These are phyloP conservation scores for Pseudotsuga menziesii DNA, from an alignment of 75 land plant genomes.

Conservation along the genomic window DNA sequence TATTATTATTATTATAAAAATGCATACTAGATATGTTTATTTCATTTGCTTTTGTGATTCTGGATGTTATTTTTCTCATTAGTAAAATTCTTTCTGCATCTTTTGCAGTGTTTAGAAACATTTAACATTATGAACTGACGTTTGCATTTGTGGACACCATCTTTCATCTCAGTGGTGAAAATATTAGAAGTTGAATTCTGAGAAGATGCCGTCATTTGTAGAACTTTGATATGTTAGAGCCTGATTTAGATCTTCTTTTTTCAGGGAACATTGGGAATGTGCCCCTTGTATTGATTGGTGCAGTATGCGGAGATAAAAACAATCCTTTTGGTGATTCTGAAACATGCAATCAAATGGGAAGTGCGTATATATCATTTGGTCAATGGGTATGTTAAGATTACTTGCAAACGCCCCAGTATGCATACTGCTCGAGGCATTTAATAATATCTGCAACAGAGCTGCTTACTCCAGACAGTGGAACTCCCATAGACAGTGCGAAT, in stretches of 20 bases:
- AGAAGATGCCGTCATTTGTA: background rate
- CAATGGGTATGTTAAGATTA: slow-evolving; percentile 70
- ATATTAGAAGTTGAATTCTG: background rate
- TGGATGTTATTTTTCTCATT: too few relatives aligned
- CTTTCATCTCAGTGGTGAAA: background rate
- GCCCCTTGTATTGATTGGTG: slow-evolving; percentile 83
- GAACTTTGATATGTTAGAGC: background rate
- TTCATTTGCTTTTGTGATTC: too few relatives aligned
- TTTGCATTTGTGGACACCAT: background rate
- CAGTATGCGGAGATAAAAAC: slow-evolving; percentile 69
- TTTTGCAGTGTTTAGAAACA: too few relatives aligned
- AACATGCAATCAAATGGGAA: slow-evolving; percentile 57
- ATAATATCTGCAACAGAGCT: background rate
- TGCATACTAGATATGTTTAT: too few relatives aligned
- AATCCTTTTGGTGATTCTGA: slow-evolving; percentile 85
- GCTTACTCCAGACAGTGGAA: too few relatives aligned
- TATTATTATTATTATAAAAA: too few relatives aligned
- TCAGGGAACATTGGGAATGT: slow-evolving; percentile 96
- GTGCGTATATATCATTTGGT: slow-evolving; percentile 90
- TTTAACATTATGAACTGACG: background rate
- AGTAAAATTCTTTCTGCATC: too few relatives aligned
- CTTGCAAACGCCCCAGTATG: background rate
- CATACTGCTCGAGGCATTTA: background rate
- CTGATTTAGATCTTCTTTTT: slow-evolving; percentile 2
- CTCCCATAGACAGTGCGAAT: too few relatives aligned